Evolutionary conservation across 2,329 filamentous ascomycete species (phyloP).

Genomic region (Bipolaris cookei): DNA sequence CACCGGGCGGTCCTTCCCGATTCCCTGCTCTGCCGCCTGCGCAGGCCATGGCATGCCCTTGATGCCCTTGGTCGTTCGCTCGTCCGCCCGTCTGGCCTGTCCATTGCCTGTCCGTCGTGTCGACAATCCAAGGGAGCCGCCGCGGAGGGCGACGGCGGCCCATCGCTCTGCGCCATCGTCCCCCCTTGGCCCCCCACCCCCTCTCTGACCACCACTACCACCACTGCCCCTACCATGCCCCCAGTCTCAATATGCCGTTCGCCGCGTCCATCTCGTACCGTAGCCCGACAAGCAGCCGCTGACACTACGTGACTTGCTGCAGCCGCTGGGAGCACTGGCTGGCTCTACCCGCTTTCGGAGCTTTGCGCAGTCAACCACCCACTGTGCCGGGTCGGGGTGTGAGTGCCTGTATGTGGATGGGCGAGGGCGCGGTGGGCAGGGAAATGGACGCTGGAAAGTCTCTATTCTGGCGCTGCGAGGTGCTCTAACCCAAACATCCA

Average conservation of each 20-base stretch:
- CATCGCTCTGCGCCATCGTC: constrained; percentile 20
- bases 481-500: constrained; percentile 31
- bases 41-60: constrained; percentile 21
- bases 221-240: constrained; percentile 4
- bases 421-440: neutral
- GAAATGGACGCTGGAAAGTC: constrained; percentile 33
- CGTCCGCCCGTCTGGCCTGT: neutral
- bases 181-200: constrained; percentile 5
- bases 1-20: constrained; percentile 35
- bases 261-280: constrained; percentile 22
- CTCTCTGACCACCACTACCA: neutral
- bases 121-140: constrained; percentile 25
- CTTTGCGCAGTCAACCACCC: constrained; percentile 45
- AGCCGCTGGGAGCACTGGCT: constrained; percentile 16
- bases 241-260: constrained; percentile 29
- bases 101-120: neutral
- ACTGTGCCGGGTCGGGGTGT: constrained; percentile 37
- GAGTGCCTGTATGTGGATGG: constrained; percentile 8
- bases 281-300: constrained; percentile 14
- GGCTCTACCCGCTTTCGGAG: constrained; percentile 44
- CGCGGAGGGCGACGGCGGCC: constrained; percentile 19
- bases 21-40: constrained; percentile 24
- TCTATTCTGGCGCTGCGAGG: constrained; percentile 39
- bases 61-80: constrained; percentile 23
- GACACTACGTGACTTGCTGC: constrained; percentile 24